phyloP scores from a whole-genome alignment of 257 asterid genomes.

The Euphrasia confusa region DNA sequence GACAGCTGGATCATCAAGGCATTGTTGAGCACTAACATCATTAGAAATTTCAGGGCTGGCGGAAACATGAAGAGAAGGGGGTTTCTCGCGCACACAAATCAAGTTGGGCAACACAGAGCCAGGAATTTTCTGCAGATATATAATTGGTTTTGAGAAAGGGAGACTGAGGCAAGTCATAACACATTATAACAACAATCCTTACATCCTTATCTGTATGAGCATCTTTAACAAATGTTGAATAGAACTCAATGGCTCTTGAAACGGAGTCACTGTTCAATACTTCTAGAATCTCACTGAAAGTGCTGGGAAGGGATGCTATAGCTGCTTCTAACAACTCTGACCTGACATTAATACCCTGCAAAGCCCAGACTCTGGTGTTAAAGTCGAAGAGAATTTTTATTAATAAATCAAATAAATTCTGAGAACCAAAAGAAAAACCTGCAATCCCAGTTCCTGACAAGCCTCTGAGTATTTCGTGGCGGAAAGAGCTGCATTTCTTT shows the following conservation, averaged over 20 bases:
- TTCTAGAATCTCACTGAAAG: constrained; percentile 63
- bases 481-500: constrained; percentile 87
- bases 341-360: constrained; percentile 80
- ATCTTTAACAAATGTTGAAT: constrained; percentile 71
- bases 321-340: constrained; percentile 80
- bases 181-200: constrained; percentile 26
- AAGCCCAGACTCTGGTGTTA: constrained; percentile 12
- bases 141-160: constrained; percentile 5
- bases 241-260: constrained; percentile 66
- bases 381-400: constrained; percentile 3
- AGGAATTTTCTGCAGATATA: constrained; percentile 52
- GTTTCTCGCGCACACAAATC: constrained; percentile 51
- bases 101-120: constrained; percentile 46
- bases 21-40: constrained; percentile 34
- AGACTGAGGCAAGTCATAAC: constrained; percentile 9
- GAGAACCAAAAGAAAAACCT: constrained; percentile 42
- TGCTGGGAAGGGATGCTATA: constrained; percentile 63
- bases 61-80: constrained; percentile 62
- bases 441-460: constrained; percentile 90
- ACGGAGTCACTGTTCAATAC: constrained; percentile 68
- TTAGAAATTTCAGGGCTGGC: constrained; percentile 48
- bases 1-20: constrained; percentile 32
- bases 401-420: constrained; percentile 3
- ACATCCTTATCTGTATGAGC: constrained; percentile 80
- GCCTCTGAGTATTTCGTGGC: constrained; percentile 87